Base-by-base conservation (phyloP, 768 basidiomycete genomes). In the Pleurotus tuoliensis region DNA sequence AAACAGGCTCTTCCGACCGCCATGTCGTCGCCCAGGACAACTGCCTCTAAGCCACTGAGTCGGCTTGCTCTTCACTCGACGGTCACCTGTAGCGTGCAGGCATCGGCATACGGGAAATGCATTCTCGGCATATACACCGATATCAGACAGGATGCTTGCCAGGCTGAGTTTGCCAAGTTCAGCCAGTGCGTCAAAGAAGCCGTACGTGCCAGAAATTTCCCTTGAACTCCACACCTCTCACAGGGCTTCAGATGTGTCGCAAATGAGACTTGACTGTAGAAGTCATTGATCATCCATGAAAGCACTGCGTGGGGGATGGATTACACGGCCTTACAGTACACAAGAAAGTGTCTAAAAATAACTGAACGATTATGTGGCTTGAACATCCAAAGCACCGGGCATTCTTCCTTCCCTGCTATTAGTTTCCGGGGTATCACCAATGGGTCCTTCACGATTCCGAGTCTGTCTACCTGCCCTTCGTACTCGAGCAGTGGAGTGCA, bases 21-120 rank as follows among this genome's bases (percentile, higher is more conserved):
- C 12, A 30, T 34, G 30, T 44, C 30, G 16, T 58, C 71, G 44
- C 61, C 62, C 30, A 50, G 63, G 39, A 63, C 71, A 40, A 59
- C 73, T 41, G 66, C 73, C 16, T 66, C 69, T 30, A 75, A 72
- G 8, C 87, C 87, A 22, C 65, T 92, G 41, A 76, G 81, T 59
- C 79, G 82, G 22, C 72, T 92, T 20, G 90, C 89, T n/a, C 60
- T 82, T 16, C 83, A 87, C 61, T 80, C 89, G 2, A 90, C 88
- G 1, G 77, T 79, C 2, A 90, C 88, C 13, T 92, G 90, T 63
- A 74, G 87, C 7, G 59, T 76, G 5, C 82, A 94, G 66, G 94
- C 94, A 24, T 69, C 82, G 3, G 76, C 72, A 4, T 99, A 99
- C 67, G 96, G 93, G 20, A 88, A 88, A 75, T 99, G 96, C 71